Conservation (phyloP, 495 filamentous ascomycete species). For the Talaromyces stipitatus region DNA sequence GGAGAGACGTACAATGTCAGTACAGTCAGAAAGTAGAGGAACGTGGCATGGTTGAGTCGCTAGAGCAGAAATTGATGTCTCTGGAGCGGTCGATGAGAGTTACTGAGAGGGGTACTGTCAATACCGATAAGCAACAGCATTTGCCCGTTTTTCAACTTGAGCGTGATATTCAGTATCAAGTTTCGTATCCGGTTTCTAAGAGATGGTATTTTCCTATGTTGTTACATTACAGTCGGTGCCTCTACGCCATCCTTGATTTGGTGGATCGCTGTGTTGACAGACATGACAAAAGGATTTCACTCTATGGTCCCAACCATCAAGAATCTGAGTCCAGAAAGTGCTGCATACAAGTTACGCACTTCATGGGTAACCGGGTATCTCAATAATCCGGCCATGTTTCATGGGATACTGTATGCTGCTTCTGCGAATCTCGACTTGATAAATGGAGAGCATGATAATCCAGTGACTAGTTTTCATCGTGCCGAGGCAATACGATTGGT, state of each 20-base stretch:
- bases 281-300: not conserved
- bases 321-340: not conserved
- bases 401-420: not conserved
- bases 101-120: not conserved
- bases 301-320: constrained; percentile 1
- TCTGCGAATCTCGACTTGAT: constrained; percentile 3
- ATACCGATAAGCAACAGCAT: not conserved
- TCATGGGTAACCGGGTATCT: constrained; percentile 1
- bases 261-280: not conserved
- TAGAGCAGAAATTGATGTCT: constrained; percentile 1
- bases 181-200: not conserved
- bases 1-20: not conserved
- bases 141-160: not conserved
- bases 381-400: constrained; percentile 2
- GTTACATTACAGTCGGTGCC: not conserved
- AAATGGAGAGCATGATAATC: not conserved
- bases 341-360: constrained; percentile 1
- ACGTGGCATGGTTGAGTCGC: constrained; percentile 4
- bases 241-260: not conserved
- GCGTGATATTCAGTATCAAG: constrained; percentile 2
- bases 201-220: constrained; percentile 1
- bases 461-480: constrained; percentile 1
- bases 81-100: not conserved
- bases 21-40: constrained; percentile 1
- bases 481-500: constrained; percentile 1